phyloP scores from a whole-genome alignment of 1,284 basidiomycete species.

The Papiliotrema fonsecae region DNA sequence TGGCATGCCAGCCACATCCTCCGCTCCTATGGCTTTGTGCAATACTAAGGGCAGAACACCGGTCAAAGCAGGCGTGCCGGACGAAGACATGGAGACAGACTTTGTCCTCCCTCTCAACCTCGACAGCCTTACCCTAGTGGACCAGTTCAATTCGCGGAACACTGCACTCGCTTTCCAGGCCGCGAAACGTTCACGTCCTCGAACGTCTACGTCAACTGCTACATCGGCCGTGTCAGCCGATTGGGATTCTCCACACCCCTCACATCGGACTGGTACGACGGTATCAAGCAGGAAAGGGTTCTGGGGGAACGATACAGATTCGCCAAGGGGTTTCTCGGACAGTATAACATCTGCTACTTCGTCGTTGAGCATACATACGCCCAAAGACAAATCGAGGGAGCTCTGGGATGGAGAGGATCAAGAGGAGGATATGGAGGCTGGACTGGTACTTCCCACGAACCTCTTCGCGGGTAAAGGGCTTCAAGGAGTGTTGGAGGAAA shows the following conservation, averaged over 20 bases:
- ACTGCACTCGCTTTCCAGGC: not conserved
- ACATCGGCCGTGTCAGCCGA: not conserved
- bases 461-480: slow-evolving; percentile 37
- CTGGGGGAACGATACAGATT: slow-evolving; percentile 6
- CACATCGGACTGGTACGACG: not conserved
- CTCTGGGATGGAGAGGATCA: slow-evolving; percentile 7
- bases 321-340: slow-evolving; percentile 9
- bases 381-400: not conserved
- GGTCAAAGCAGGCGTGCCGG: not conserved
- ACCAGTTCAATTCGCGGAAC: no score
- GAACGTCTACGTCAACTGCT: not conserved
- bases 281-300: slow-evolving; percentile 1
- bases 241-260: not conserved
- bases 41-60: no score
- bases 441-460: slow-evolving; percentile 34
- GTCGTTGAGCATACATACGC: not conserved
- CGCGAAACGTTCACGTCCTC: no score
- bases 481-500: slow-evolving; percentile 40
- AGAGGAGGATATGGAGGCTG: slow-evolving; percentile 40
- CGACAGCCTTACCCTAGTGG: slow-evolving; percentile 32
- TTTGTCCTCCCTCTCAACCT: slow-evolving; percentile 41
- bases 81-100: slow-evolving; percentile 26
- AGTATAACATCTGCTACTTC: not conserved
- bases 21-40: not conserved
- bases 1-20: not conserved